Base-by-base conservation (phyloP, 2,329 filamentous ascomycete species). In the Spiromastix sp. region DNA sequence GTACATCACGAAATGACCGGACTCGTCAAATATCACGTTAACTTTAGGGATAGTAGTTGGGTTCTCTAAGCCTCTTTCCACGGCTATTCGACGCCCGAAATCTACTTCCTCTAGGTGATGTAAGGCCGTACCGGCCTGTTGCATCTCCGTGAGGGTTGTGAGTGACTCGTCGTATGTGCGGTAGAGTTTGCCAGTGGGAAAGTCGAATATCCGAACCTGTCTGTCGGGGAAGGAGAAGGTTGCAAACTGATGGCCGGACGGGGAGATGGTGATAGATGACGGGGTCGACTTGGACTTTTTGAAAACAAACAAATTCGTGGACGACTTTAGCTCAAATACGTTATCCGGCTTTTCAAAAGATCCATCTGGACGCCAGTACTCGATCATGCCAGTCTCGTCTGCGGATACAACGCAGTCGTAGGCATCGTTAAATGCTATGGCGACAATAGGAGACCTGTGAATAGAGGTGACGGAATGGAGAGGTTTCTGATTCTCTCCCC, bases 161-260 rank as follows among this genome's bases (percentile, higher is more conserved):
- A 98, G 70, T 3, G 89, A 96, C 56, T 98, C 91, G 50, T 98
- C 93, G 51, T 98, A 98, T 2, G 85, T 91, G 24, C 89, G 78
- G 50, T 89, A 79, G 4, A 98, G 71, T 59, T 93, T 95, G 8
- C 77, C 91, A 0, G 84, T 79, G 2, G 78, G 73, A 52, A 98
- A 98, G 49, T 98, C 86, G 54, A 98, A 98, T 12, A 98, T 65
- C 17, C 91, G 80, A 31, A 98, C 77, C 58, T 93, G 93, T 38
- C 91, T 78, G 58, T 98, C 91, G 0, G 91, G 93, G 47, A 95
- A 79, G 0, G 91, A 98, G 48, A 91, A 79, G 0, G 85, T 81
- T 2, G 82, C 85, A 52, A 98, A 91, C 40, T 86, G 83, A 38
- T 81, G 74, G 4, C 89, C 86, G 0, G 81, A 81, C 0, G 87